Base-by-base conservation (phyloP, 345 rosid species). In the Eucalyptus erythrocorys region DNA sequence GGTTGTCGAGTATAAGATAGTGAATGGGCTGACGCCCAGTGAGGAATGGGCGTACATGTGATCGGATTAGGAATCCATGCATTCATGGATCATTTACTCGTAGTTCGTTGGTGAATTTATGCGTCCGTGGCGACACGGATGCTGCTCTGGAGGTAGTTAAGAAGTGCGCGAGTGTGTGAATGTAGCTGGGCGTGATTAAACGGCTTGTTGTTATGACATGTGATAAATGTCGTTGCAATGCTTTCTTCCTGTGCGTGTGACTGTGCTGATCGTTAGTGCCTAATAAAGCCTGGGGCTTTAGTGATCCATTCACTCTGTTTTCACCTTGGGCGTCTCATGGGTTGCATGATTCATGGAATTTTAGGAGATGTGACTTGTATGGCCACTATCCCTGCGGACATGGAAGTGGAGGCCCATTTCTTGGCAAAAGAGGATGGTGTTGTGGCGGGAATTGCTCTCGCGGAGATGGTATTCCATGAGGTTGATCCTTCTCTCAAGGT, bases 361-460 rank as follows among this genome's bases (percentile, higher is more conserved):
- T 27, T 90, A 98, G 98, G 99, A 88, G 98, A 98, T 90, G 98
- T 98, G 81, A 96, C 99, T 50, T 96, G 99, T 93, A 79, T 95
- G 96, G 99, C 99, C 86, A 97, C 99, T 45, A 93, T 97, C 91
- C 99, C 98, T 11, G 68, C 89, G 86, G 99, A 95, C 81, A 92
- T 91, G 98, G 97, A 97, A 91, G 99, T 94, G 88, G 99, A 95
- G 93, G 99, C 98, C 90, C 91, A 92, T 93, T 98, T 98, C 93
- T 91, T 98, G 91, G 99, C 97, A 0, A 97, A 98, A 87, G 99
- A 97, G 89, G 96, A 96, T 90, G 99, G 99, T 79, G 92, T 97
- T 87, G 89, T 98, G 87, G 99, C 99, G 59, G 99, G 99, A 66
- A 93, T 94, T 66, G 91, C 96, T 17, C 95, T 97, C 85, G 96